Base-by-base conservation (phyloP, 306 rosid genomes). In the Rubus parviflorus region DNA sequence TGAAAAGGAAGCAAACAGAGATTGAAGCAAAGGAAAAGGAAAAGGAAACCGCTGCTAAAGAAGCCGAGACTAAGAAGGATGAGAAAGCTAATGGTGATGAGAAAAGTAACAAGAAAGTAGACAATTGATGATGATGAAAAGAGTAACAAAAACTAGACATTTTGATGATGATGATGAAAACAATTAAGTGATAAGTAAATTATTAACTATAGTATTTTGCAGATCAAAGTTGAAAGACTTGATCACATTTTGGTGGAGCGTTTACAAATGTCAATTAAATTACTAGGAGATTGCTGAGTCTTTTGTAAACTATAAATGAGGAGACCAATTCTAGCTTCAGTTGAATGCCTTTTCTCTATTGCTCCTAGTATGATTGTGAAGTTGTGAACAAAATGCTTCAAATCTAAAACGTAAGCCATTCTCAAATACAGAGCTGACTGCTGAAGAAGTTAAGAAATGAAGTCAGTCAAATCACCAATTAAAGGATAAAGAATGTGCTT, bases 1-100 rank as follows among this genome's bases (percentile, higher is more conserved):
- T 41, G 13, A 66, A 80, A 72, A 74, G 60, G 20, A 37, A 14
- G 5, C 13, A 73, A 46, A 77, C 58, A 72, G 82, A 68, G 75
- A 64, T 9, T 2, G 16, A 22, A 57, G 84, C 43, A 5, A 71
- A 54, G 54, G 72, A 53, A 51, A 42, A 42, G 37, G 75, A 68
- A 77, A 72, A 8, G 15, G 49, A 47, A 37, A 38, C 10, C 13
- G 42, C 22, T n/a, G 64, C 37, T 7, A 41, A 41, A 30, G 62
- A 52, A 12, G 48, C 40, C 35, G 51, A 73, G 52, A 23, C 40
- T 41, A 25, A 41, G 52, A 67, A 67, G 45, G 77, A 9, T 43
- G 37, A 15, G 68, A 58, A 73, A 58, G 43, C 42, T 22, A 56
- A 58, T 15, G 23, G 3, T 43, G 68, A 42, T 23, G 68, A 73